Evolutionary conservation across 768 basidiomycete genomes (phyloP), one percentile per base, ranked within the genome.

Genomic region (Rhodotorula sphaerocarpa): DNA sequence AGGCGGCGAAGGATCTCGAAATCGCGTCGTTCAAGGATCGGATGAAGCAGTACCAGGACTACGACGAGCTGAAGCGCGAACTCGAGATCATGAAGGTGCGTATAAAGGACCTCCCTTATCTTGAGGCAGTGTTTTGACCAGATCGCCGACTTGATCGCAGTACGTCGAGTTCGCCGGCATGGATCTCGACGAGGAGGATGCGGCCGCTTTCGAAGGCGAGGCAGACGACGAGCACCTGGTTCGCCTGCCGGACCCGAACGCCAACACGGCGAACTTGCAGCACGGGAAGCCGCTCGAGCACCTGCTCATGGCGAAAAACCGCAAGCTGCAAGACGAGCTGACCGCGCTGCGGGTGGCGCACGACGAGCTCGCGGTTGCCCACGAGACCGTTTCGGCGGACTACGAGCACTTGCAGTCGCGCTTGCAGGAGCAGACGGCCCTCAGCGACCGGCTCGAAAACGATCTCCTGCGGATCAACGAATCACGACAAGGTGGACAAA

Each of bases 41-140:
- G 67, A 77, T 97, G 42, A 83, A 82, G 70, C 82, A 82, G 67
- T 88, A 86, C 64, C 75, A 75, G 21, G 90, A 99, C 75, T 97
- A 99, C 71, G 93, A 97, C 71, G 92, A 97, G 77, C 84, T 97
- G 73, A 97, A 97, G 78, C 85, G 95, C 31, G 95, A 99, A 74
- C 80, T 99, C 33, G 91, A 91, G 73, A 97, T 99, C 67, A 88
- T 97, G 89, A 96, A 99, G 83, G 95, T 88, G 52, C 50, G 77
- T 18, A 44, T 10, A 12, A 2, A 9, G 36, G 18, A 16, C n/a
- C 54, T n/a, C 64, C 18, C 44, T 50, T 53, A 27, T 46, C 25
- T 27, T 41, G 12, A 21, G 12, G 14, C 20, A 7, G 47, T 27
- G 36, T 16, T 10, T 39, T 45, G 21, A 14, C n/a, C 39, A 30